Percentiles rank a stretch among this genome's conserved stretches.
These are phyloP conservation scores for Gaultheria prostrata DNA, from an alignment of 148 eudicot genomes.

Conservation along the genomic window DNA sequence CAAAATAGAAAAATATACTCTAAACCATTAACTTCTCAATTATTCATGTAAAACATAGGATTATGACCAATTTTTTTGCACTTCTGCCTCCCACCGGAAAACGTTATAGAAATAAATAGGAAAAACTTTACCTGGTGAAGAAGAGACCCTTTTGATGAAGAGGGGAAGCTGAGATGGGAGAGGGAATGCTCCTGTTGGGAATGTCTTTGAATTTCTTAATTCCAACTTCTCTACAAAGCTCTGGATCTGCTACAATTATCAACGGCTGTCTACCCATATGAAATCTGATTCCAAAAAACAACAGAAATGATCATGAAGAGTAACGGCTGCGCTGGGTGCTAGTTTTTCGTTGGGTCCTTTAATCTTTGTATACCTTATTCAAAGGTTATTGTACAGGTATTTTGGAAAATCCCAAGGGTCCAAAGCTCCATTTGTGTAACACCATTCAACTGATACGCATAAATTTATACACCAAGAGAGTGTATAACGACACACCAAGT, in stretches of 20 bases:
- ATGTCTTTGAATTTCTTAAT: slow-evolving; percentile 76
- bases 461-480: neutral
- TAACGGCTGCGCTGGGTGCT: too few species aligned
- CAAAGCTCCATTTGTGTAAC: neutral
- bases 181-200: slow-evolving; percentile 86
- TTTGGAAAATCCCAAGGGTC: neutral
- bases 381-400: neutral
- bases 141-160: slow-evolving; percentile 91
- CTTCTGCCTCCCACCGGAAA: neutral
- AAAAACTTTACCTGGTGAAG: slow-evolving; percentile 60
- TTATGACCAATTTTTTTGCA: too few species aligned
- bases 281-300: slow-evolving; percentile 49
- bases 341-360: too few species aligned
- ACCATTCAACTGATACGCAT: neutral
- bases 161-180: slow-evolving; percentile 83
- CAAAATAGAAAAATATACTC: too few species aligned
- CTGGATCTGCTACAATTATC: slow-evolving; percentile 85
- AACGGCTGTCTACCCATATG: slow-evolving; percentile 91
- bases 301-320: neutral
- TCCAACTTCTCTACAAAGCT: slow-evolving; percentile 85
- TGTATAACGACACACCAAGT: too few species aligned
- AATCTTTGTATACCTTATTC: too few species aligned
- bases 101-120: neutral
- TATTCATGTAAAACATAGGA: too few species aligned
- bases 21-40: too few species aligned